Percentiles rank a stretch among this genome's conserved stretches.
These are phyloP conservation scores for Berkeleyomyces basicola DNA, from an alignment of 2,329 filamentous ascomycete genomes.

Conservation along the genomic window DNA sequence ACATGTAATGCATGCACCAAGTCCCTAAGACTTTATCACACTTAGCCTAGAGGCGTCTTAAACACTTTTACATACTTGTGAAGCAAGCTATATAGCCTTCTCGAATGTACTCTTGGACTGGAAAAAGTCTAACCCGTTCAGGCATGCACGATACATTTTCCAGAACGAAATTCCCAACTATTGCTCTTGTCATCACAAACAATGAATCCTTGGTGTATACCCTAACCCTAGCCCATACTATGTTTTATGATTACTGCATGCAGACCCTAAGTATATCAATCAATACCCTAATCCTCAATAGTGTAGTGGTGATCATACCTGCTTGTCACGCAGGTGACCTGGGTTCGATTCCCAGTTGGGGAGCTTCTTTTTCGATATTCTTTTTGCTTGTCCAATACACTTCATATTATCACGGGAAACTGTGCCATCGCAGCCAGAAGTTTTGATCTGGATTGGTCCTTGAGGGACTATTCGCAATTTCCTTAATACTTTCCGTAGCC, in stretches of 20 bases:
- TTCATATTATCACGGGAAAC: not conserved
- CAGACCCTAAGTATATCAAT: not conserved
- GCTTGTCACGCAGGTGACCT: slow-evolving; percentile 2
- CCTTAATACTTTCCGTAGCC: no score
- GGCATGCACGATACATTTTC: no score
- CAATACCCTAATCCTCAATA: not conserved
- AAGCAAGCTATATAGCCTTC: no score
- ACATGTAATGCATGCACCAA: no score
- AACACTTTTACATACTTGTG: no score
- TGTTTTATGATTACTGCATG: not conserved
- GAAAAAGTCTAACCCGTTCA: no score
- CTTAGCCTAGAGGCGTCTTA: no score
- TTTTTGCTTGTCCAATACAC: not conserved
- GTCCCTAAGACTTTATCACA: no score
- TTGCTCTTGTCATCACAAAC: not conserved
- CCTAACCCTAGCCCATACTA: no score
- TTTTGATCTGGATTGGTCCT: no score
- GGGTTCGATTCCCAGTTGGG: slow-evolving; percentile 1
- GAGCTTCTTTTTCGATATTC: not conserved
- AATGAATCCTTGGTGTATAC: not conserved
- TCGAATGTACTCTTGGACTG: no score
- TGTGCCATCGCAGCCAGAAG: not conserved
- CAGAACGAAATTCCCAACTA: not conserved
- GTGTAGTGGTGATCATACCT: slow-evolving; percentile 1
- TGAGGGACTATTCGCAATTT: no score